These are phyloP conservation scores for Bocquillonia castaneifolia DNA, from an alignment of 441 rosid genomes.

Conservation along the genomic window DNA sequence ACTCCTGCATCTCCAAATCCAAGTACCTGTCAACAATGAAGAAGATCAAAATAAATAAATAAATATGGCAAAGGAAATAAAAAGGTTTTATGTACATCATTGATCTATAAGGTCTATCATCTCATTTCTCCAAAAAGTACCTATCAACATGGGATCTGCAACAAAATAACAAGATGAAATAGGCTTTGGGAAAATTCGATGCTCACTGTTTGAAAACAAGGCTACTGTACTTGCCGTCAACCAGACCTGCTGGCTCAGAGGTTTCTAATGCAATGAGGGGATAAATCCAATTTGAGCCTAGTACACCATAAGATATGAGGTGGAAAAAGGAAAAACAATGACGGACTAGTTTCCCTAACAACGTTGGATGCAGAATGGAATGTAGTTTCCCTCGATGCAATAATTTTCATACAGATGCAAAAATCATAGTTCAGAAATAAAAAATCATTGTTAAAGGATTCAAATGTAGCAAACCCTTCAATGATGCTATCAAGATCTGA, in stretches of 20 bases:
- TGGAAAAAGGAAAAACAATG: no score
- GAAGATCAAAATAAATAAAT: background rate
- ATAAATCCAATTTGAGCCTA: no score
- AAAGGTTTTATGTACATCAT: background rate
- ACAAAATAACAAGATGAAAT: background rate
- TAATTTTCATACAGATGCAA: no score
- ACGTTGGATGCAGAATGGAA: no score
- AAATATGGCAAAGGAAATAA: background rate
- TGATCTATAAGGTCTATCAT: background rate
- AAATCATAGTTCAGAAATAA: background rate
- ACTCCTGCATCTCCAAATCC: slow-evolving; percentile 83
- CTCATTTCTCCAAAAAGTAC: background rate
- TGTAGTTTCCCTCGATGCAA: no score
- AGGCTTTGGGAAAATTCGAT: background rate
- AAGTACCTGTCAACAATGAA: slow-evolving; percentile 40
- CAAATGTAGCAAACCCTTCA: slow-evolving; percentile 54
- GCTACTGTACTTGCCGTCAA: background rate
- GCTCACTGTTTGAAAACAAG: background rate
- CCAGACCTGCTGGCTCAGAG: background rate
- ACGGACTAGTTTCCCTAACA: no score
- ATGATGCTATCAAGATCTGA: slow-evolving; percentile 76
- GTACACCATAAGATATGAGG: no score
- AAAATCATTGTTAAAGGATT: slow-evolving; percentile 1
- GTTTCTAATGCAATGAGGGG: no score
- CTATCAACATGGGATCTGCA: background rate